A percentile compares a stretch with the other conserved stretches of the same genome.
Conservation (phyloP, 1,139 yeast genomes). For the Protomyces lactucae-debilis region DNA sequence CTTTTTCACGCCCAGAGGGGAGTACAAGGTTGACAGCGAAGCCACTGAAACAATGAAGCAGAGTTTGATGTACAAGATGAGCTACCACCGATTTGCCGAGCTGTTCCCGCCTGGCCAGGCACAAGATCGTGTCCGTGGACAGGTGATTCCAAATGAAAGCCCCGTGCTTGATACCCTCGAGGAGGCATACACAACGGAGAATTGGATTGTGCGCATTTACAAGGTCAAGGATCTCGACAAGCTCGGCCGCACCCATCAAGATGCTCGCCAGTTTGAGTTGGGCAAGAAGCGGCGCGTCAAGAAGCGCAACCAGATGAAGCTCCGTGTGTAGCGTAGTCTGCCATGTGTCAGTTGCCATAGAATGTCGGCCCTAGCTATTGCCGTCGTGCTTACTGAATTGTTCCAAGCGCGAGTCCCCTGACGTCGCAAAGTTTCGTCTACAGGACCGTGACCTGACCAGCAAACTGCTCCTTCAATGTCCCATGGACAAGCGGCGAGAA, state of each 20-base stretch:
- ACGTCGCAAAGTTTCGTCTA: no score
- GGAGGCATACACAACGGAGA: constrained; percentile 91
- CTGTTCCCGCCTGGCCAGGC: constrained; percentile 65
- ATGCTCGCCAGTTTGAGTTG: constrained; percentile 32
- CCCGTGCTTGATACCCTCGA: constrained; percentile 43
- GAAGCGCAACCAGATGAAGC: background rate
- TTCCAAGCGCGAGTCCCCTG: no score
- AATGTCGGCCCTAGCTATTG: no score
- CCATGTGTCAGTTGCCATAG: no score
- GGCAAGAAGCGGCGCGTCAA: constrained; percentile 29
- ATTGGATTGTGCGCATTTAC: constrained; percentile 94
- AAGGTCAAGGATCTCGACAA: constrained; percentile 86
- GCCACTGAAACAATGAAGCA: constrained; percentile 84
- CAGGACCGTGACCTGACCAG: no score
- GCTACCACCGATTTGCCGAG: constrained; percentile 73
- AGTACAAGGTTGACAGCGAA: constrained; percentile 73
- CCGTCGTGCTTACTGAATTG: no score
- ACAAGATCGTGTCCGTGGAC: constrained; percentile 82
- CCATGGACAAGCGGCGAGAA: background rate
- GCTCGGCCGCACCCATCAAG: constrained; percentile 62
- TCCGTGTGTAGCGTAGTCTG: background rate
- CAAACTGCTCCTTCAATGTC: background rate
- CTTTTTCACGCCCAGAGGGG: constrained; percentile 79
- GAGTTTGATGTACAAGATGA: constrained; percentile 91
- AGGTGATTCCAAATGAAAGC: constrained; percentile 49